phyloP scores from a whole-genome alignment of 257 asterid genomes.

The Fraxinus anomala region DNA sequence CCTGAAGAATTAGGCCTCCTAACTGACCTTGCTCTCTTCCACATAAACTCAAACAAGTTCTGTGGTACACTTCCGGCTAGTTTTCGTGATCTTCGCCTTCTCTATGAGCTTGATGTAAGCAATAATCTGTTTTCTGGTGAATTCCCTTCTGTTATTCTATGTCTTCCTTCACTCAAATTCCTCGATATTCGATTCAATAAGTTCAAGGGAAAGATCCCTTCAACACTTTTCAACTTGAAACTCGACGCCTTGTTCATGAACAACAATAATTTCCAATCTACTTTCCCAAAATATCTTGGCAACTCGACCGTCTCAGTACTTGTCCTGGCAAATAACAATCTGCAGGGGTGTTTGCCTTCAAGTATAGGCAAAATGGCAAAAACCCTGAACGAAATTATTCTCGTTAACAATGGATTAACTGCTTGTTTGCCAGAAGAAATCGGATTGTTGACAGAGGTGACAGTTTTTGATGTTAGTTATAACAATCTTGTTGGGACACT shows the following conservation, averaged over 20 bases:
- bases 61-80: slow-evolving; percentile 49
- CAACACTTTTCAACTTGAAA: slow-evolving; percentile 46
- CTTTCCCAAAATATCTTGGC: slow-evolving; percentile 59
- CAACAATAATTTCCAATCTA: slow-evolving; percentile 56
- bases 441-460: slow-evolving; percentile 57
- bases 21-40: slow-evolving; percentile 77
- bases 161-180: slow-evolving; percentile 53
- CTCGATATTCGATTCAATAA: slow-evolving; percentile 70
- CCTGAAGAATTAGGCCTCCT: slow-evolving; percentile 68
- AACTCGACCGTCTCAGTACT: slow-evolving; percentile 72
- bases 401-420: slow-evolving; percentile 45
- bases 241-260: slow-evolving; percentile 82
- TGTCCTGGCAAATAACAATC: slow-evolving; percentile 63
- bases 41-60: slow-evolving; percentile 70
- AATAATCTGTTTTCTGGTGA: slow-evolving; percentile 65
- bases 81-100: slow-evolving; percentile 46
- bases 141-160: slow-evolving; percentile 63
- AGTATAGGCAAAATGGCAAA: slow-evolving; percentile 58
- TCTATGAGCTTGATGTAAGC: slow-evolving; percentile 78
- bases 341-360: slow-evolving; percentile 67
- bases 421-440: slow-evolving; percentile 68
- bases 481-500: slow-evolving; percentile 60
- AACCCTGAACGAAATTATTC: slow-evolving; percentile 65
- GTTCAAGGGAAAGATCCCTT: slow-evolving; percentile 64
- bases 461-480: slow-evolving; percentile 71